phyloP scores from a whole-genome alignment of 306 rosid genomes.

The Vigna reflexopilosa region DNA sequence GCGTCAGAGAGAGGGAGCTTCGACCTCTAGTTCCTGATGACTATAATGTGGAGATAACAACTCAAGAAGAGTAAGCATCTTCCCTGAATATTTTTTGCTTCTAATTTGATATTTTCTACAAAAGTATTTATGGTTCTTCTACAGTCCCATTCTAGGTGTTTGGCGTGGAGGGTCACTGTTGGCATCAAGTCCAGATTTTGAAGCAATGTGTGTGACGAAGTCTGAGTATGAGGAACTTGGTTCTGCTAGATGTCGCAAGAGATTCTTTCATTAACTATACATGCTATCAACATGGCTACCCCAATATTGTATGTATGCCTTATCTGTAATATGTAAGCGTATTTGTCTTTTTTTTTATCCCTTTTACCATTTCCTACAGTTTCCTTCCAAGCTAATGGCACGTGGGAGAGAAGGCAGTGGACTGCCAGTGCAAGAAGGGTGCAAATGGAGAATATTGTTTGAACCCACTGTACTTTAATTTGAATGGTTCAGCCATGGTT shows the following conservation, averaged over 20 bases:
- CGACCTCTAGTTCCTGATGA: constrained; percentile 93
- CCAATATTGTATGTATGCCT: constrained; percentile 24
- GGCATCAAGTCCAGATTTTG: constrained; percentile 93
- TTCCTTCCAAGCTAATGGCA: constrained; percentile 31
- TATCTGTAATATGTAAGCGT: constrained; percentile 9
- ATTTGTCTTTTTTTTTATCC: not conserved
- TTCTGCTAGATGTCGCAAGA: constrained; percentile 91
- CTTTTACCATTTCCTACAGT: constrained; percentile 22
- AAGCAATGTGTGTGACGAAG: constrained; percentile 94
- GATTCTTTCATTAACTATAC: constrained; percentile 72
- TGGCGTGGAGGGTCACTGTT: constrained; percentile 95
- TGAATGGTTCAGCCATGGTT: constrained; percentile 27
- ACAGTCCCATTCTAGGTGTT: constrained; percentile 83
- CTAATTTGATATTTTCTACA: constrained; percentile 18
- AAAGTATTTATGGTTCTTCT: constrained; percentile 37
- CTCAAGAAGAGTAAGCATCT: constrained; percentile 80
- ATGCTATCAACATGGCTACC: constrained; percentile 18
- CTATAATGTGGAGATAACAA: constrained; percentile 81
- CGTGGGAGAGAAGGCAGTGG: constrained; percentile 1
- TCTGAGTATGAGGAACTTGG: constrained; percentile 97
- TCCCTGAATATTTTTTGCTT: constrained; percentile 22
- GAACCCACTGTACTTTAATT: not conserved
- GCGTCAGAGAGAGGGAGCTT: constrained; percentile 84
- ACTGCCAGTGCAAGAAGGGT: constrained; percentile 8
- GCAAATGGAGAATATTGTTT: constrained; percentile 9